phyloP scores from a whole-genome alignment of 192 early-diverging fungal genomes.

The Glomus cerebriforme region DNA sequence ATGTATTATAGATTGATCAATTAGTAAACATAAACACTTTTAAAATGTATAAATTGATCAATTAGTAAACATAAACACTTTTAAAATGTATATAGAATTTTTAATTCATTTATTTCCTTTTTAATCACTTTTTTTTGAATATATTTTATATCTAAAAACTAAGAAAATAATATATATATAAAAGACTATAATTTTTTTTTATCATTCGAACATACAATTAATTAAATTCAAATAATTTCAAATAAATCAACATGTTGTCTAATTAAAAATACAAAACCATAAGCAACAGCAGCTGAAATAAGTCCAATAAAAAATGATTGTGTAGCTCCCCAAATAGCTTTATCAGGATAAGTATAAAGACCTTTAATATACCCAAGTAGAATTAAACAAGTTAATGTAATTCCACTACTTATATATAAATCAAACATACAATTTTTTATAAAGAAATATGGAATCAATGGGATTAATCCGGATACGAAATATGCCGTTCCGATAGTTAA shows the following conservation, averaged over 20 bases:
- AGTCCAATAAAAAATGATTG: neutral
- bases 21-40: too few species aligned
- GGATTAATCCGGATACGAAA: constrained; percentile 65
- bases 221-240: neutral
- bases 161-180: too few species aligned
- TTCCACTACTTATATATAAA: constrained; percentile 50
- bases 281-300: neutral
- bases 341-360: constrained; percentile 44
- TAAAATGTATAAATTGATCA: too few species aligned
- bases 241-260: neutral
- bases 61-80: too few species aligned
- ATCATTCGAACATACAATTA: too few species aligned
- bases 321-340: constrained; percentile 8
- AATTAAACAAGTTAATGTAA: constrained; percentile 54
- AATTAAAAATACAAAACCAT: neutral
- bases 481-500: constrained; percentile 60
- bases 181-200: too few species aligned
- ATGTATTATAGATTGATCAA: too few species aligned
- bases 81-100: too few species aligned
- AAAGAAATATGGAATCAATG: constrained; percentile 61
- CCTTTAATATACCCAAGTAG: constrained; percentile 65
- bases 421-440: constrained; percentile 42
- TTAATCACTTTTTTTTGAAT: too few species aligned
- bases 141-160: too few species aligned
- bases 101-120: too few species aligned